phyloP scores from a whole-genome alignment of 768 basidiomycete genomes.

The Melanogaster broomeanus region DNA sequence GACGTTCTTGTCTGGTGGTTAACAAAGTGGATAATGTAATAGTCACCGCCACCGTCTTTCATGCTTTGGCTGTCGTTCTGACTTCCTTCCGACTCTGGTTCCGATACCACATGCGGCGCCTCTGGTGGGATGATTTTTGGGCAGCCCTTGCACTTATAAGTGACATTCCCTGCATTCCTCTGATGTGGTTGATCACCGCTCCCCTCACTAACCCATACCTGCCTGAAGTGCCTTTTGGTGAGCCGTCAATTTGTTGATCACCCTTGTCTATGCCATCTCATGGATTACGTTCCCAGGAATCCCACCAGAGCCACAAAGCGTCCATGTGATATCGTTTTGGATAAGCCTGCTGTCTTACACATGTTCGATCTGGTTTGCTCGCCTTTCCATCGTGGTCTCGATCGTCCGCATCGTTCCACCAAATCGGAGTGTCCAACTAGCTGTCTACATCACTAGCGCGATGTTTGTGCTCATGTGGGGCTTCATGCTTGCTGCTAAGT shows the following conservation, averaged over 20 bases:
- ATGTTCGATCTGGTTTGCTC: slow-evolving; percentile 28
- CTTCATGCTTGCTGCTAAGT: slow-evolving; percentile 17
- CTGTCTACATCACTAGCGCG: background rate
- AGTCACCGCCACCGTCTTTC: slow-evolving; percentile 23
- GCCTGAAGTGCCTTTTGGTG: slow-evolving; percentile 11
- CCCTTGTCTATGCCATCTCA: background rate
- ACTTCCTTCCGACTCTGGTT: slow-evolving; percentile 31
- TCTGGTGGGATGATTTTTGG: slow-evolving; percentile 34
- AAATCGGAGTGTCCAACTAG: background rate
- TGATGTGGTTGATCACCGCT: slow-evolving; percentile 15
- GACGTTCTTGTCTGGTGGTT: background rate
- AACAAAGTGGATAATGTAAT: background rate
- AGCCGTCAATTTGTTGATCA: background rate
- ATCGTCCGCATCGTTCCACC: slow-evolving; percentile 26
- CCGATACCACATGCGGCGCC: slow-evolving; percentile 17
- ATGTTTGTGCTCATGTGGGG: slow-evolving; percentile 20
- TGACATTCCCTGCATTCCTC: slow-evolving; percentile 9
- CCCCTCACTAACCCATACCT: slow-evolving; percentile 28
- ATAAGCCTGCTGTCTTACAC: slow-evolving; percentile 20
- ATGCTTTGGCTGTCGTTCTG: slow-evolving; percentile 15
- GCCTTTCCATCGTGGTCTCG: slow-evolving; percentile 26
- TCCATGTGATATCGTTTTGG: slow-evolving; percentile 22
- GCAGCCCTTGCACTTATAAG: slow-evolving; percentile 17
- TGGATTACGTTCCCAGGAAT: slow-evolving; percentile 29
- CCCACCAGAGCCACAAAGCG: slow-evolving; percentile 11